Conservation (phyloP, 73 alveolate genomes). For the Paramecium octaurelia region DNA sequence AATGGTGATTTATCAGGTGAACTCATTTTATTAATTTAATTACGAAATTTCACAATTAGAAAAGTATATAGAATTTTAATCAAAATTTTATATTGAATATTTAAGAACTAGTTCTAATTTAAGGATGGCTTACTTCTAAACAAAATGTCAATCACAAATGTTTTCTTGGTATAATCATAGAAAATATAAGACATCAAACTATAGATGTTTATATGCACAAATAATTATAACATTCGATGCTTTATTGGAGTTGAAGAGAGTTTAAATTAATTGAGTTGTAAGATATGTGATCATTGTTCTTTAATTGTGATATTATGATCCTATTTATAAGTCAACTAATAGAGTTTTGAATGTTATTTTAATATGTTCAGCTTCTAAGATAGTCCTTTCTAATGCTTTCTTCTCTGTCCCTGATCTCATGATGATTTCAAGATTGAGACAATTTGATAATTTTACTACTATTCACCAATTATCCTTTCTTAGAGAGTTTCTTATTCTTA, state of each 20-base stretch:
- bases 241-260: background rate
- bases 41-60: background rate
- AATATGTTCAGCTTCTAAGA: constrained; percentile 21
- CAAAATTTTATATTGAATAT: background rate
- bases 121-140: background rate
- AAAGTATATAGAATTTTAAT: background rate
- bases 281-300: background rate
- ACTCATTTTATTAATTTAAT: background rate
- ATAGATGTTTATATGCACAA: no score
- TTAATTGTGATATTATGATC: background rate
- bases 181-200: no score
- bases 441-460: background rate
- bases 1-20: constrained; percentile 15
- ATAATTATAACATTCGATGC: background rate
- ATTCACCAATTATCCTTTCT: background rate
- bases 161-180: no score
- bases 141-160: background rate
- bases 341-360: constrained; percentile 5
- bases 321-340: background rate
- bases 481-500: background rate
- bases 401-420: background rate
- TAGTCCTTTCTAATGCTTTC: background rate
- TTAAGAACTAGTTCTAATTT: background rate
- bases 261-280: background rate
- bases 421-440: background rate